Percentiles rank a stretch among this genome's conserved stretches.
phyloP scores from a whole-genome alignment of 768 basidiomycete genomes.

The Clitopilus passeckerianus region DNA sequence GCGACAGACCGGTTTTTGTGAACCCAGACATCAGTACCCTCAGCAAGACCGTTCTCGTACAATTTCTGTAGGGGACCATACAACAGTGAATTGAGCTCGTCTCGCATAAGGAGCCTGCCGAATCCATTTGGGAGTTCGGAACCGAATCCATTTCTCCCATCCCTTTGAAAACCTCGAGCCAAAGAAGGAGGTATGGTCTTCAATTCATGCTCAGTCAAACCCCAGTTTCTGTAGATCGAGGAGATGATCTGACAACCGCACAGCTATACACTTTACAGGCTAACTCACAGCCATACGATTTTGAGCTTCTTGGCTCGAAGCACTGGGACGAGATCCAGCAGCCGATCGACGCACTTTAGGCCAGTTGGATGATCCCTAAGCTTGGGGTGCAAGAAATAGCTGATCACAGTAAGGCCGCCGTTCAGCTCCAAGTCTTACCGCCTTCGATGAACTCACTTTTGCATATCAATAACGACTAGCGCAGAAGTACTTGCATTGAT shows the following conservation, averaged over 20 bases:
- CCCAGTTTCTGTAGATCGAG: slow-evolving; percentile 54
- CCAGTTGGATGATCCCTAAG: slow-evolving; percentile 50
- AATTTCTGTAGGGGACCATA: slow-evolving; percentile 60
- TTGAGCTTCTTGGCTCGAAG: slow-evolving; percentile 46
- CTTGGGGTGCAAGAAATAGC: slow-evolving; percentile 64
- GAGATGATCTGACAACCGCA: too few relatives aligned
- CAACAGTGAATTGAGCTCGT: slow-evolving; percentile 49
- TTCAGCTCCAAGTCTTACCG: not conserved
- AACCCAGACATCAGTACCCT: slow-evolving; percentile 66
- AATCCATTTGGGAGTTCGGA: slow-evolving; percentile 46
- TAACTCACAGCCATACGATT: slow-evolving; percentile 59
- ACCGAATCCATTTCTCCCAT: slow-evolving; percentile 47
- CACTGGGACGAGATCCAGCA: slow-evolving; percentile 41
- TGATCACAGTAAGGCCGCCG: slow-evolving; percentile 15
- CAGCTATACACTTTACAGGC: too few relatives aligned
- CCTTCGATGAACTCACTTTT: slow-evolving; percentile 42
- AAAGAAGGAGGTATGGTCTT: slow-evolving; percentile 57
- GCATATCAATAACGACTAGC: slow-evolving; percentile 69
- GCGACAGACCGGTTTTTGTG: slow-evolving; percentile 57
- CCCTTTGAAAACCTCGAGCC: slow-evolving; percentile 48
- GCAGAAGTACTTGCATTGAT: slow-evolving; percentile 46
- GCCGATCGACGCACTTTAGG: slow-evolving; percentile 50
- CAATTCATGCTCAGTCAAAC: slow-evolving; percentile 60
- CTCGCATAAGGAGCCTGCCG: slow-evolving; percentile 57
- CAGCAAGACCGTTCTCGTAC: slow-evolving; percentile 44